Base-by-base conservation (phyloP, 202 grass and related monocot genomes). In the Carex arenaria region DNA sequence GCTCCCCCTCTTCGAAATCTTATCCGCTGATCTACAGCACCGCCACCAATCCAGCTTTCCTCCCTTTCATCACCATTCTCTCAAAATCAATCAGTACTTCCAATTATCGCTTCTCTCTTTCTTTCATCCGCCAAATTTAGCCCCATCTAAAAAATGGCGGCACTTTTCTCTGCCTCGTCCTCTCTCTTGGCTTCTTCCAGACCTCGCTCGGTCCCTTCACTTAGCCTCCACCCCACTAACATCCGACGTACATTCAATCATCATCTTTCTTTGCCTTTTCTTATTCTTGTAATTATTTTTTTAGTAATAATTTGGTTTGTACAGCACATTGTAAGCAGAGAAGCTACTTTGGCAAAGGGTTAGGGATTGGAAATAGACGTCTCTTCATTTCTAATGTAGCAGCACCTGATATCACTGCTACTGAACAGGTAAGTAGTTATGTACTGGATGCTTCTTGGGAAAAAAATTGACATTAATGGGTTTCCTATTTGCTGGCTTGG, bases 131-230 rank as follows among this genome's bases (percentile, higher is more conserved):
- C 42, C 40, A 14, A 82, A 38, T 36, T 68, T 31, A 82, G 80
- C 63, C 80, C 80, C 80, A 68, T 82, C 73, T 20, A 13, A 82
- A 82, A 3, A 82, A 82, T 82, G 80, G 80, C 43, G 63, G 80
- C 80, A 68, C 63, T 82, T 15, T 67, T 32, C 64, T 69, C 80
- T n/a, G n/a, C 61, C 30, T 82, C 80, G 38, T 82, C 80, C 0
- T 82, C 80, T 82, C 59, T 82, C 43, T 13, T 82, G 26, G 36
- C 80, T 53, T 82, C 80, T 53, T 82, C 80, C 4, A 82, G 64
- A 9, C 80, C 80, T 68, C 63, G 80, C 80, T 82, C 63, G 3
- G 60, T 82, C 2, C 80, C 80, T 49, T 82, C 57, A 45, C 4
- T 63, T 8, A 22, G 38, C 6, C 59, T 82, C 64, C 34, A 51